Evolutionary conservation across 148 eudicot species (phyloP).

Genomic region (Chenopodium berlandieri): DNA sequence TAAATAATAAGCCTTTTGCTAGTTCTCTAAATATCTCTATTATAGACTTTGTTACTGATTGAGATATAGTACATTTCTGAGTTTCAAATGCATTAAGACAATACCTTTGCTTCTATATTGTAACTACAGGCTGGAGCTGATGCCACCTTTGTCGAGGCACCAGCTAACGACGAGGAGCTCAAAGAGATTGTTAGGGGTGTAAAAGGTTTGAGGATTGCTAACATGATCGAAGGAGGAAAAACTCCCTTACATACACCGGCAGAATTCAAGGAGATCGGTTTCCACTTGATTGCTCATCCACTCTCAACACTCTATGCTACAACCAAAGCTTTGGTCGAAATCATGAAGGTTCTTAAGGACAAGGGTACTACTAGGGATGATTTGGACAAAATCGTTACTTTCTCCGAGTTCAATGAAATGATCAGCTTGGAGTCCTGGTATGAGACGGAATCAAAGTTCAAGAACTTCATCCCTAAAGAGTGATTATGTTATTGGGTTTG

Average conservation of each 20-base stretch:
- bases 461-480: slow-evolving; percentile 10
- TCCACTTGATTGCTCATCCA: slow-evolving; percentile 23
- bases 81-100: neutral
- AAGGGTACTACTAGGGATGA: slow-evolving; percentile 29
- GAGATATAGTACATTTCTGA: neutral
- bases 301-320: slow-evolving; percentile 23
- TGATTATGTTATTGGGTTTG: neutral
- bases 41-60: too few species aligned
- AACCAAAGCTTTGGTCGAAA: slow-evolving; percentile 22
- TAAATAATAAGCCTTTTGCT: neutral
- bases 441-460: slow-evolving; percentile 23
- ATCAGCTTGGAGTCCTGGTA: slow-evolving; percentile 27
- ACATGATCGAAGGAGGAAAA: slow-evolving; percentile 35
- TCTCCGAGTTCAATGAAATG: slow-evolving; percentile 22
- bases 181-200: slow-evolving; percentile 8
- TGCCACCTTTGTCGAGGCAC: slow-evolving; percentile 30
- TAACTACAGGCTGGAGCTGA: slow-evolving; percentile 26
- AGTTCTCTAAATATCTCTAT: neutral
- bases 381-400: slow-evolving; percentile 18
- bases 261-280: slow-evolving; percentile 31
- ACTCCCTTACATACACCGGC: slow-evolving; percentile 32
- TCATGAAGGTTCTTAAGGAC: slow-evolving; percentile 20
- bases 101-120: neutral
- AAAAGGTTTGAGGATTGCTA: slow-evolving; percentile 29
- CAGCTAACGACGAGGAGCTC: slow-evolving; percentile 22